Evolutionary conservation across 228 moss, liverwort and hornwort genomes (phyloP), one percentile per base, ranked within the genome.

Genomic region (Sphagnum magellanicum): DNA sequence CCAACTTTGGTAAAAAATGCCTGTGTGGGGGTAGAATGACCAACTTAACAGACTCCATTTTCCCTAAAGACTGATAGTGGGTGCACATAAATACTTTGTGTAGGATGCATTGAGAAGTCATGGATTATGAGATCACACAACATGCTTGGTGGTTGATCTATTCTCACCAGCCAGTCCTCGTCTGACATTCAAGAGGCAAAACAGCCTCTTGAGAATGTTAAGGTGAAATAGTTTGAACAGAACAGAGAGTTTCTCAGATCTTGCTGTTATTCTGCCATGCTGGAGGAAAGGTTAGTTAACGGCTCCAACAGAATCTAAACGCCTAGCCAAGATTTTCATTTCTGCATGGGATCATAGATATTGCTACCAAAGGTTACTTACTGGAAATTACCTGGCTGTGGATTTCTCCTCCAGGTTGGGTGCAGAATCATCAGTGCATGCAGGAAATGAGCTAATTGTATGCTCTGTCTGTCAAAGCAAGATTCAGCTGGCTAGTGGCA

Each of bases 61-160:
- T 32, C 32, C 32, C 32, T 32, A 32, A 32, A 32, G 32, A 32
- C 32, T 32, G 32, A 32, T 32, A 32, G 1, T 32, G 32, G 32
- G 32, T 32, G 32, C 32, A 1, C 32, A 32, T 32, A 32, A 0
- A 62, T 5, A 46, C 6, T 16, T 6, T 62, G 13, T 83, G 50
- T 82, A 95, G 87, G 94, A 95, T 74, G 82, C 90, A n/a, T 67
- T 92, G 53, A 77, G 87, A 66, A 77, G 14, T 66, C 83, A 89
- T 50, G 94, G 94, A 61, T 78, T 95, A 66, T 72, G 92, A 76
- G 94, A 95, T 66, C 90, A 95, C 15, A 95, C 88, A 1, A 87
- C 90, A 5, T 95, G 94, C 67, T 8, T 95, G 47, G 88, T 95
- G 59, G 91, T 95, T 5, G 94, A 95, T 14, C 67, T 94, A 48